These are phyloP conservation scores for Coniosporium tulheliwenetii DNA, from an alignment of 2,329 filamentous ascomycete species.

Conservation along the genomic window DNA sequence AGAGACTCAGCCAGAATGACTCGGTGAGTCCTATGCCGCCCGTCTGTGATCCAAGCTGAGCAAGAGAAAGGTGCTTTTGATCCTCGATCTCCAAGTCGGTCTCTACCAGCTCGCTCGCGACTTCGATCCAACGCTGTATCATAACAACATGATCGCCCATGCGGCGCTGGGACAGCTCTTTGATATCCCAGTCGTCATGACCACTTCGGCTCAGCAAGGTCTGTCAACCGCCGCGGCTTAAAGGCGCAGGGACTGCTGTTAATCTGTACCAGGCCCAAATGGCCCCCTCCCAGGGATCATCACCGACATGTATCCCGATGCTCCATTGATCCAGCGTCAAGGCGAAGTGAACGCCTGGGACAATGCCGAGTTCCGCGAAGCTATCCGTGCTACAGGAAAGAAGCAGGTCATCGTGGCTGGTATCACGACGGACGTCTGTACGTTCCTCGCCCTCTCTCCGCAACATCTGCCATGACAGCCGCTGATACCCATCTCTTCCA, in stretches of 20 bases:
- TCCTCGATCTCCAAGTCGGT: constrained; percentile 45
- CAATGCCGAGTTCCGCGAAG: constrained; percentile 50
- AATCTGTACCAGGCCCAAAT: constrained; percentile 40
- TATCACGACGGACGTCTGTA: constrained; percentile 60
- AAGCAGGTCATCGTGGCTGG: constrained; percentile 58
- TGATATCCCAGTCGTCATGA: constrained; percentile 52
- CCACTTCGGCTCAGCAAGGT: constrained; percentile 49
- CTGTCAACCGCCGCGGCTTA: constrained; percentile 1
- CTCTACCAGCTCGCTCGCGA: constrained; percentile 47
- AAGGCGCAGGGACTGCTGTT: background rate
- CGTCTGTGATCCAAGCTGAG: background rate
- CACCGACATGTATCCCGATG: constrained; percentile 47
- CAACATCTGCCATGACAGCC: background rate
- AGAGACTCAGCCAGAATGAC: constrained; percentile 26
- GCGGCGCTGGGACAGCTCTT: constrained; percentile 51
- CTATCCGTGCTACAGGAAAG: constrained; percentile 48
- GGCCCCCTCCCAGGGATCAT: constrained; percentile 57
- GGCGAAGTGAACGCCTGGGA: constrained; percentile 70
- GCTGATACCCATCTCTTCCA: constrained; percentile 4
- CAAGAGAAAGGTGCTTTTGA: constrained; percentile 32
- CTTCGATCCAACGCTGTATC: constrained; percentile 48
- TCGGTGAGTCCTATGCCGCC: constrained; percentile 6
- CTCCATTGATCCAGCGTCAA: constrained; percentile 49
- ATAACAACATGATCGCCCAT: constrained; percentile 52
- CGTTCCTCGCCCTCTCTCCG: constrained; percentile 4